Evolutionary conservation across 2,329 filamentous ascomycete genomes (phyloP).

Genomic region (Cladophialophora chaetospira): DNA sequence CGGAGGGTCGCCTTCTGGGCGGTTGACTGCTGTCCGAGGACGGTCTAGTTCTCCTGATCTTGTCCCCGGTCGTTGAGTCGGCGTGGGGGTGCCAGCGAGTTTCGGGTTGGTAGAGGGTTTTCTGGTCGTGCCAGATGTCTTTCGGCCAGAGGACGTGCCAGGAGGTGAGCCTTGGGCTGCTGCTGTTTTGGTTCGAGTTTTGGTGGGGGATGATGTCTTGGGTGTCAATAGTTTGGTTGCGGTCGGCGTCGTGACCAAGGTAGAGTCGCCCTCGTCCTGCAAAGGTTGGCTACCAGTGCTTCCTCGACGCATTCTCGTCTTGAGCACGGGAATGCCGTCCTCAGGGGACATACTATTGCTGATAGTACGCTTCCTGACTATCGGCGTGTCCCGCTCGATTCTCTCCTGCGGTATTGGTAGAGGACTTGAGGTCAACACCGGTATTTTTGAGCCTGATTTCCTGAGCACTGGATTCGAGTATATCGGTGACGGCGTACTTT

Average conservation of each 20-base stretch:
- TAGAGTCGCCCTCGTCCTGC: constrained; percentile 23
- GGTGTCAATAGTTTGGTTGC: constrained; percentile 23
- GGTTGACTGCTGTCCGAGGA: constrained; percentile 60
- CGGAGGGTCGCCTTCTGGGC: constrained; percentile 90
- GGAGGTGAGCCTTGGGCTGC: constrained; percentile 33
- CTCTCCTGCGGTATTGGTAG: constrained; percentile 71
- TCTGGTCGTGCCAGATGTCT: constrained; percentile 43
- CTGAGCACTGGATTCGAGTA: constrained; percentile 56
- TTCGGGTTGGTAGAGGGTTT: constrained; percentile 43
- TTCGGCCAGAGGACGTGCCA: constrained; percentile 38
- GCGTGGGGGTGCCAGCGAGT: constrained; percentile 41
- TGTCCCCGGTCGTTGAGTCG: constrained; percentile 61
- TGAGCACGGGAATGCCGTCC: constrained; percentile 61
- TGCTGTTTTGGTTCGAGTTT: constrained; percentile 36
- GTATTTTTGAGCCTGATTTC: constrained; percentile 76
- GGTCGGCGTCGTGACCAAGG: constrained; percentile 28
- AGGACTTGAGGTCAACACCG: constrained; percentile 77
- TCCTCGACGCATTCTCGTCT: constrained; percentile 64
- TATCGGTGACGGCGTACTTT: constrained; percentile 51
- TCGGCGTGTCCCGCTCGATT: constrained; percentile 71
- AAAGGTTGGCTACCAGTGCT: constrained; percentile 35
- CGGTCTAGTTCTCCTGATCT: constrained; percentile 58
- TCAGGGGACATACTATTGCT: constrained; percentile 63
- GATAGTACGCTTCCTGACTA: constrained; percentile 60
- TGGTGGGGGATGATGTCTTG: constrained; percentile 35